Evolutionary conservation across 805 yeast genomes (phyloP).

Genomic region (Zygosaccharomyces lentus): DNA sequence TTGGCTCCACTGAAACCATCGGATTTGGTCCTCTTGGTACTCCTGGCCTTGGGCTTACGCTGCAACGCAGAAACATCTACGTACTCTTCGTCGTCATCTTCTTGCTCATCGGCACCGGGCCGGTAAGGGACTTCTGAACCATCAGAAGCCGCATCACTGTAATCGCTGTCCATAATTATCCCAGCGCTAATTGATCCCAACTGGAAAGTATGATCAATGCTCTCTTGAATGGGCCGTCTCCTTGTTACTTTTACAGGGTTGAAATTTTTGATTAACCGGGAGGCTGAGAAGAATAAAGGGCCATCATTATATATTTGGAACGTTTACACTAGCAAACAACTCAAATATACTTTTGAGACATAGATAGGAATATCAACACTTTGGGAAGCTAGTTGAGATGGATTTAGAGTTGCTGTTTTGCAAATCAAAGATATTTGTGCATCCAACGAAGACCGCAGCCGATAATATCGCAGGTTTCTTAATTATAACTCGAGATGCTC

Average conservation of each 20-base stretch:
- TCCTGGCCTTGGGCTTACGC: constrained; percentile 3
- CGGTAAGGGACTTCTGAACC: constrained; percentile 16
- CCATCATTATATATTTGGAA: neutral
- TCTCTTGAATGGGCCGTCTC: neutral
- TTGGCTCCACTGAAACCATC: neutral
- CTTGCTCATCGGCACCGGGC: constrained; percentile 11
- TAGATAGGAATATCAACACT: too few species aligned
- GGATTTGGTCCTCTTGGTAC: constrained; percentile 3
- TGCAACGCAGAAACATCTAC: constrained; percentile 13
- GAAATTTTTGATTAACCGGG: neutral
- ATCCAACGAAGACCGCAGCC: constrained; percentile 65
- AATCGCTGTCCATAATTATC: constrained; percentile 18
- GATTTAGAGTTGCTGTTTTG: constrained; percentile 34
- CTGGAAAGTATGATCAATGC: neutral
- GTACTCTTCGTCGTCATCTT: constrained; percentile 20
- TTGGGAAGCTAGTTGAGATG: neutral
- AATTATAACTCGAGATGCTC: constrained; percentile 51
- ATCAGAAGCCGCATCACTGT: constrained; percentile 18
- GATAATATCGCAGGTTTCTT: constrained; percentile 82
- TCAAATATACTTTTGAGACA: too few species aligned
- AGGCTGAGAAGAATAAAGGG: constrained; percentile 4
- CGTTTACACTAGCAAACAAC: neutral
- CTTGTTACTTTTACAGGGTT: neutral
- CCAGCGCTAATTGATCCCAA: neutral
- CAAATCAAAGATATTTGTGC: constrained; percentile 75